Evolutionary conservation across 2,329 filamentous ascomycete genomes (phyloP).

Genomic region (Epicoccum nigrum): DNA sequence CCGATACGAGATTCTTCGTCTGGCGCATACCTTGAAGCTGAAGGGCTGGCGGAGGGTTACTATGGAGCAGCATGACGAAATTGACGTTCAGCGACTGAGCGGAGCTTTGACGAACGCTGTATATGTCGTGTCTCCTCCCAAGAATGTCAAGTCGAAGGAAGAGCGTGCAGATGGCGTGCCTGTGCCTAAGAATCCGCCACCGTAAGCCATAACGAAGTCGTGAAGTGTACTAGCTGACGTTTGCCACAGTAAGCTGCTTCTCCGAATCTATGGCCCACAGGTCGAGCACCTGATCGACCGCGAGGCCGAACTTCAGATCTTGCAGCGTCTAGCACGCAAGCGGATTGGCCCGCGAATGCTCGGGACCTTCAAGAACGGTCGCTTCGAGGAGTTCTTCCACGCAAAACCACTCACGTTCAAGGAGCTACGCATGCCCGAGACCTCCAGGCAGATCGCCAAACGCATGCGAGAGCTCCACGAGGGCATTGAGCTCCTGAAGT

Average conservation of each 20-base stretch:
- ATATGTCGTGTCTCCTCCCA: conserved; percentile 87
- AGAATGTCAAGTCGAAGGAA: conserved; percentile 57
- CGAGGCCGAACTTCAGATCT: conserved; percentile 84
- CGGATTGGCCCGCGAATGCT: conserved; percentile 90
- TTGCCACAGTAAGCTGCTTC: conserved; percentile 72
- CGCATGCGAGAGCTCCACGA: conserved; percentile 96
- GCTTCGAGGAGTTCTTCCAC: conserved; percentile 94
- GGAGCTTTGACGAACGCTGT: conserved; percentile 96
- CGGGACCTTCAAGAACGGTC: conserved; percentile 91
- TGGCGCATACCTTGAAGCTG: conserved; percentile 85
- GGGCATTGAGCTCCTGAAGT: conserved; percentile 81
- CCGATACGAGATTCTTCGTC: conserved; percentile 88
- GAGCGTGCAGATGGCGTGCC: conserved; percentile 47
- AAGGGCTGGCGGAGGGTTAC: conserved; percentile 91
- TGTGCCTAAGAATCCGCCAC: conserved; percentile 56
- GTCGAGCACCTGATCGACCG: conserved; percentile 96
- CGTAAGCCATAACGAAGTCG: conserved; percentile 51
- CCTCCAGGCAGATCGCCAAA: conserved; percentile 92
- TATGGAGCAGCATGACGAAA: conserved; percentile 69
- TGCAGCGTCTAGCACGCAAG: conserved; percentile 85
- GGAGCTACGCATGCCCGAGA: conserved; percentile 80
- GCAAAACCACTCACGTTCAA: conserved; percentile 77
- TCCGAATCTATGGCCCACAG: conserved; percentile 93
- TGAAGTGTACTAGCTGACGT: conserved; percentile 13
- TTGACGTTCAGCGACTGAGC: conserved; percentile 78